A percentile compares a stretch with the other conserved stretches of the same genome.
Conservation (phyloP, 2,329 filamentous ascomycete genomes). For the Diaporthe capsici region DNA sequence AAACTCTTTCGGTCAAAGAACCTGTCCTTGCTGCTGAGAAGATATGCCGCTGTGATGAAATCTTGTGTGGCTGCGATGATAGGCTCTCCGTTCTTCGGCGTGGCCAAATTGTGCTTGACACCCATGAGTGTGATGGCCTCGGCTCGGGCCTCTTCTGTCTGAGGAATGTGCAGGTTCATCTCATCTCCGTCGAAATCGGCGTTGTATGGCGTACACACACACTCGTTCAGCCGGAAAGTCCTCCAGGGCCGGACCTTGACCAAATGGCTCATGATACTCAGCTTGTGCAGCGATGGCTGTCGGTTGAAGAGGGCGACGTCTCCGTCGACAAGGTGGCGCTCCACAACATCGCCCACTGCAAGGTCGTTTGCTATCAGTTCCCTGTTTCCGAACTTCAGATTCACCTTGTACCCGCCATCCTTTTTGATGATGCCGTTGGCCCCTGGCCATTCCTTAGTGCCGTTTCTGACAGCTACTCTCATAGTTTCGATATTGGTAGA, state of each 20-base stretch:
- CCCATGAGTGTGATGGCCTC: constrained; percentile 98
- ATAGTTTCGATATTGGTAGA: constrained; percentile 89
- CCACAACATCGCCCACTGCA: constrained; percentile 87
- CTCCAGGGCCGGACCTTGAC: constrained; percentile 95
- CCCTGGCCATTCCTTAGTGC: constrained; percentile 85
- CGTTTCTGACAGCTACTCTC: constrained; percentile 79
- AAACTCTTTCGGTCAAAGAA: constrained; percentile 94
- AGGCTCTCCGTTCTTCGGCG: constrained; percentile 96
- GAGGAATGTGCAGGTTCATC: constrained; percentile 98
- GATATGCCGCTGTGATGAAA: constrained; percentile 95
- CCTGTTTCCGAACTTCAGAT: constrained; percentile 81
- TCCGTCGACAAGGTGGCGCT: constrained; percentile 93
- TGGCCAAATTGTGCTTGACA: constrained; percentile 95
- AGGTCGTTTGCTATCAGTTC: constrained; percentile 81
- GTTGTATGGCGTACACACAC: constrained; percentile 98
- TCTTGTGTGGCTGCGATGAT: constrained; percentile 99
- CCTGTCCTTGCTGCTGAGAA: constrained; percentile 91
- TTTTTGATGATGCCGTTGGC: constrained; percentile 86
- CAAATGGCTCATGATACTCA: constrained; percentile 97
- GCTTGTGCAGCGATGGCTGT: constrained; percentile 96
- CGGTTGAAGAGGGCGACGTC: constrained; percentile 98
- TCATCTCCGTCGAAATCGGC: constrained; percentile 99
- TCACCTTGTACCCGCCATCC: constrained; percentile 76
- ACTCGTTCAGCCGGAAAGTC: constrained; percentile 97
- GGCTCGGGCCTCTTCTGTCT: constrained; percentile 95